Evolutionary conservation across 1,284 basidiomycete species (phyloP).

Genomic region (Fomes fomentarius): DNA sequence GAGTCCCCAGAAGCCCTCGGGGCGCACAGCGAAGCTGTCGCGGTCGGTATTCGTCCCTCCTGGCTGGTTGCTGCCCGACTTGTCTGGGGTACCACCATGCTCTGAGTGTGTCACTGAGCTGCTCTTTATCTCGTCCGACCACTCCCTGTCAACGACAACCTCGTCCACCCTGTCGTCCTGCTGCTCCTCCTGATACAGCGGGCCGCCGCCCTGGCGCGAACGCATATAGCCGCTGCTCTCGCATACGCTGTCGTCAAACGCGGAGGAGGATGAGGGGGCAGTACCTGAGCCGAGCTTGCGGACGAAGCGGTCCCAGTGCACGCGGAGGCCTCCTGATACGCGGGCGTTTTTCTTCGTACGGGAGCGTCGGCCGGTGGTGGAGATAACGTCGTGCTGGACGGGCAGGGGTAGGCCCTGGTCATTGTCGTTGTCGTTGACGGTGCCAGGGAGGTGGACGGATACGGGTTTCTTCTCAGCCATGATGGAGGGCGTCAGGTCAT

Average conservation of each 20-base stretch:
- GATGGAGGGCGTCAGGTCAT: slow-evolving; percentile 20
- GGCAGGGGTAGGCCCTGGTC: slow-evolving; percentile 23
- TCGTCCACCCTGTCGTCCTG: slow-evolving; percentile 56
- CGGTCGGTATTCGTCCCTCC: slow-evolving; percentile 39
- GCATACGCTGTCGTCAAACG: slow-evolving; percentile 41
- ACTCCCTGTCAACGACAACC: slow-evolving; percentile 72
- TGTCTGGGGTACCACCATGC: slow-evolving; percentile 48
- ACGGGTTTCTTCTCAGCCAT: slow-evolving; percentile 17
- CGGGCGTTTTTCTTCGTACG: slow-evolving; percentile 38
- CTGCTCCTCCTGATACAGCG: slow-evolving; percentile 33
- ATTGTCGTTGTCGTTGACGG: too few species aligned
- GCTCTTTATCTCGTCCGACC: slow-evolving; percentile 60
- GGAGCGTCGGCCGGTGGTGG: slow-evolving; percentile 18
- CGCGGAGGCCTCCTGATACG: slow-evolving; percentile 39
- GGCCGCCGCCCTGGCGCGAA: slow-evolving; percentile 11
- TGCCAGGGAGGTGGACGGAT: slow-evolving; percentile 8
- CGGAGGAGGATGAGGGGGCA: slow-evolving; percentile 45
- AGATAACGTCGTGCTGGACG: slow-evolving; percentile 19
- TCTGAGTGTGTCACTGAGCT: slow-evolving; percentile 52
- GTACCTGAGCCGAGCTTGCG: slow-evolving; percentile 46
- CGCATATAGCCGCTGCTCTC: slow-evolving; percentile 40
- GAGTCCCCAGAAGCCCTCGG: slow-evolving; percentile 36
- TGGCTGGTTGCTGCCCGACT: slow-evolving; percentile 42
- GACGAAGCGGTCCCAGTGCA: slow-evolving; percentile 47
- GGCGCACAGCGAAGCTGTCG: slow-evolving; percentile 33